phyloP scores from a whole-genome alignment of 2,329 filamentous ascomycete genomes.

The Calonectria multiphialidica region DNA sequence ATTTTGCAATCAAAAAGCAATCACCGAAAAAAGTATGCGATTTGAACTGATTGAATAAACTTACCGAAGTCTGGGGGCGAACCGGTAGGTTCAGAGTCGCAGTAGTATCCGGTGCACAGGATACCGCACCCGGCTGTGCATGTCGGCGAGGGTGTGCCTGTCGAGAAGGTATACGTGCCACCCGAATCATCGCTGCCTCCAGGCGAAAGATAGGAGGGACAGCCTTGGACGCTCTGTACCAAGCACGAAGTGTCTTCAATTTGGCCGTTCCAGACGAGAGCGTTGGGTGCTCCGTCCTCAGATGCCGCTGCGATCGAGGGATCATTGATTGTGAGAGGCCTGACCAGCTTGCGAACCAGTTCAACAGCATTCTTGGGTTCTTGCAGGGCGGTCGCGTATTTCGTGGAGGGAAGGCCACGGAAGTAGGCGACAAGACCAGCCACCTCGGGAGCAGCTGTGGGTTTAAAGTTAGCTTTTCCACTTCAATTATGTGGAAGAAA shows the following conservation, averaged over 20 bases:
- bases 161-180: not conserved
- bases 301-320: not conserved
- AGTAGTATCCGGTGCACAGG: constrained; percentile 6
- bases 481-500: not conserved
- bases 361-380: not conserved
- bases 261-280: not conserved
- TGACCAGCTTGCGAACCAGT: not conserved
- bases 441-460: not conserved
- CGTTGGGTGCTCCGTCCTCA: not conserved
- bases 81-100: not conserved
- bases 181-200: not conserved
- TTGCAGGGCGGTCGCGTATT: not conserved
- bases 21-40: not conserved
- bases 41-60: too few relatives aligned
- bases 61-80: not conserved
- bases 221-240: not conserved
- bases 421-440: not conserved
- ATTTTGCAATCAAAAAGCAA: not conserved
- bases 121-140: not conserved
- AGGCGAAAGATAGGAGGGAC: not conserved
- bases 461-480: not conserved
- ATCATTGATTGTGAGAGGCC: not conserved
- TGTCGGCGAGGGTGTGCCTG: not conserved
- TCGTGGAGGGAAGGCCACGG: not conserved
- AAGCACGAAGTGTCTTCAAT: not conserved